A percentile compares a stretch with the other conserved stretches of the same genome.
Conservation (phyloP, 2,329 filamentous ascomycete species). For the Hypomyces rosellus region DNA sequence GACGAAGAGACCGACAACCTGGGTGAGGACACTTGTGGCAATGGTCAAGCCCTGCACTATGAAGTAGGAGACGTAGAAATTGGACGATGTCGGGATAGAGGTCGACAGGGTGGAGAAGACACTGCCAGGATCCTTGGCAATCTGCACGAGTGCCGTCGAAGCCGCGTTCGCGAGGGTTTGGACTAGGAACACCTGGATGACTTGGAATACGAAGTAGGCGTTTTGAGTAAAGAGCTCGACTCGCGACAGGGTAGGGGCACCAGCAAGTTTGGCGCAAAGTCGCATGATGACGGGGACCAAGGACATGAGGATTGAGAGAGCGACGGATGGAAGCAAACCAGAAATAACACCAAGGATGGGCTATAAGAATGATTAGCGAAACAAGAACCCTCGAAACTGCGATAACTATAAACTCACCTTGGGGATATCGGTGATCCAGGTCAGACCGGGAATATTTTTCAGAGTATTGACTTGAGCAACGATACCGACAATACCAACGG, state of each 20-base stretch:
- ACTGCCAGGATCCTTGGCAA: conserved; percentile 54
- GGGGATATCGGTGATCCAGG: conserved; percentile 69
- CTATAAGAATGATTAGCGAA: conserved; percentile 10
- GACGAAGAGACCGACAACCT: conserved; percentile 59
- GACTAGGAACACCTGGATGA: conserved; percentile 90
- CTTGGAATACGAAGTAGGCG: conserved; percentile 83
- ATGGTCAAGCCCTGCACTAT: conserved; percentile 77
- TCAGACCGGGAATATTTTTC: conserved; percentile 59
- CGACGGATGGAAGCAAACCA: conserved; percentile 72
- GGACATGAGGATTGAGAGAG: conserved; percentile 76
- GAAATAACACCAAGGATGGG: conserved; percentile 71
- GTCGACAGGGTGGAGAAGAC: conserved; percentile 61
- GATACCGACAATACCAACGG: conserved; percentile 71
- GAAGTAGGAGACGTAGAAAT: conserved; percentile 91
- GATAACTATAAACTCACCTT: conserved; percentile 15
- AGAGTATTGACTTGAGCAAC: conserved; percentile 79
- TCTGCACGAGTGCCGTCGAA: conserved; percentile 57
- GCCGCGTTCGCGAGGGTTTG: conserved; percentile 77
- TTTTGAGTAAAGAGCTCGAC: conserved; percentile 89
- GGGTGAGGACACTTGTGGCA: conserved; percentile 65
- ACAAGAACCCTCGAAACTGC: neutral
- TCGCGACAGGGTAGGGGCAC: conserved; percentile 69
- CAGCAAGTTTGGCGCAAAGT: conserved; percentile 66
- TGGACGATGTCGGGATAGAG: conserved; percentile 75
- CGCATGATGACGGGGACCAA: conserved; percentile 65